phyloP scores from a whole-genome alignment of 2,329 filamentous ascomycete genomes.

The Simplicillium aogashimaense region DNA sequence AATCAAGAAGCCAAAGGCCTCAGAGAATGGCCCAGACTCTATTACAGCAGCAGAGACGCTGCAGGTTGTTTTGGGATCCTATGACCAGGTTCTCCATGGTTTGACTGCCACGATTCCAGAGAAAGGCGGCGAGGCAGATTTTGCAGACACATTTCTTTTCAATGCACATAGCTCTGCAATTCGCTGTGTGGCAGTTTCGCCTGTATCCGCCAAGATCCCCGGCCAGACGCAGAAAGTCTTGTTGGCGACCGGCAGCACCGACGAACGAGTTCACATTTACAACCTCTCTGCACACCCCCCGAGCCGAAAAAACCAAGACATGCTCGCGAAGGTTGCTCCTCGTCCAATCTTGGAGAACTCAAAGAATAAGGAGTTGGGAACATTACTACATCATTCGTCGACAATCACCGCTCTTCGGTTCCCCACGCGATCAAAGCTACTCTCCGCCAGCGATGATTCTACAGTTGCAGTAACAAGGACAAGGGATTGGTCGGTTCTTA shows the following conservation, averaged over 20 bases:
- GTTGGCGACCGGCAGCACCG: conserved; percentile 82
- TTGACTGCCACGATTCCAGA: conserved; percentile 60
- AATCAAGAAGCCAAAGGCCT: conserved; percentile 22
- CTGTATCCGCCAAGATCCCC: conserved; percentile 50
- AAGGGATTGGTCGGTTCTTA: conserved; percentile 81
- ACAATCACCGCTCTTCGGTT: conserved; percentile 74
- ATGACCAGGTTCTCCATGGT: conserved; percentile 87
- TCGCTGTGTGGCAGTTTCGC: conserved; percentile 78
- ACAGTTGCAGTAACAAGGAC: conserved; percentile 81
- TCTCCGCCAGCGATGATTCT: conserved; percentile 84
- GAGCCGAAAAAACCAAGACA: conserved; percentile 42
- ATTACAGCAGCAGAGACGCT: conserved; percentile 43
- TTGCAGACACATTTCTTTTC: conserved; percentile 92
- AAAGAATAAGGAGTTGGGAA: conserved; percentile 80
- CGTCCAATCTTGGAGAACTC: conserved; percentile 74
- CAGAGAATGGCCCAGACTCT: conserved; percentile 7
- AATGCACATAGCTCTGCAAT: conserved; percentile 86
- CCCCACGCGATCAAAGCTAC: conserved; percentile 75
- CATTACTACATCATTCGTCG: conserved; percentile 76
- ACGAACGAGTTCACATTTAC: conserved; percentile 93
- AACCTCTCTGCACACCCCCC: conserved; percentile 66
- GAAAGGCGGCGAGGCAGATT: conserved; percentile 41
- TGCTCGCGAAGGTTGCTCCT: conserved; percentile 58
- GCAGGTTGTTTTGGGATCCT: conserved; percentile 87
- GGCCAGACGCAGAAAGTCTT: conserved; percentile 72